phyloP scores from a whole-genome alignment of 148 eudicot genomes.

The Rhododendron ferrugineum region DNA sequence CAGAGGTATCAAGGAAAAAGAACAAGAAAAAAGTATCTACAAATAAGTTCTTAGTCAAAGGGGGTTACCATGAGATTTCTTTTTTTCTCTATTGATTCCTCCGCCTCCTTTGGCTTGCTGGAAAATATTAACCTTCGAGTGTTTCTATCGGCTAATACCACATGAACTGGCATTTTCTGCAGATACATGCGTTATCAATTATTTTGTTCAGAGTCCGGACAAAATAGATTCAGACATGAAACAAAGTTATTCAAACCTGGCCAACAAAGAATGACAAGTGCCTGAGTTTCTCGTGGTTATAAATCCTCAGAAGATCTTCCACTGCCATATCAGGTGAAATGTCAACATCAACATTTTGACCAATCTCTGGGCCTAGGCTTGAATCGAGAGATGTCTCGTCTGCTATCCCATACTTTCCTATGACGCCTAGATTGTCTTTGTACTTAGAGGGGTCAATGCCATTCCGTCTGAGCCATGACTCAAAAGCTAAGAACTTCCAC shows the following conservation, averaged over 20 bases:
- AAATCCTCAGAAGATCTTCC: slow-evolving; percentile 75
- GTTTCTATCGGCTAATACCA: slow-evolving; percentile 61
- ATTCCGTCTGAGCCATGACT: slow-evolving; percentile 88
- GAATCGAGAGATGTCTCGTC: slow-evolving; percentile 29
- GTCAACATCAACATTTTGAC: slow-evolving; percentile 31
- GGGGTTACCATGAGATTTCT: slow-evolving; percentile 73
- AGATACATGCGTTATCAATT: slow-evolving; percentile 10
- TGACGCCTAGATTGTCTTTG: slow-evolving; percentile 58
- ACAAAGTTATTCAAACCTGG: slow-evolving; percentile 53
- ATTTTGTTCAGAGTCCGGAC: background rate
- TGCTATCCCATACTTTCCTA: slow-evolving; percentile 45
- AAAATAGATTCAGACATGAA: background rate
- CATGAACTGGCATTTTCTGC: slow-evolving; percentile 71
- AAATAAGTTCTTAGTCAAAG: background rate
- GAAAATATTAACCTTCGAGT: slow-evolving; percentile 78
- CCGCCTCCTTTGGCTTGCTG: slow-evolving; percentile 66
- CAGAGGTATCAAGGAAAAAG: background rate
- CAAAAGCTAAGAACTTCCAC: slow-evolving; percentile 90
- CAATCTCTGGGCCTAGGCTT: slow-evolving; percentile 21
- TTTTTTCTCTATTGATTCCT: slow-evolving; percentile 65
- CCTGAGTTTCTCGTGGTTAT: slow-evolving; percentile 77
- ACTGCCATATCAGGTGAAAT: slow-evolving; percentile 63
- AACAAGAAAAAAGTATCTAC: background rate
- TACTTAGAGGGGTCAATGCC: slow-evolving; percentile 77
- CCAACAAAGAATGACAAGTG: slow-evolving; percentile 88